phyloP scores from a whole-genome alignment of 805 yeast species.

The Metschnikowia henanensis region DNA sequence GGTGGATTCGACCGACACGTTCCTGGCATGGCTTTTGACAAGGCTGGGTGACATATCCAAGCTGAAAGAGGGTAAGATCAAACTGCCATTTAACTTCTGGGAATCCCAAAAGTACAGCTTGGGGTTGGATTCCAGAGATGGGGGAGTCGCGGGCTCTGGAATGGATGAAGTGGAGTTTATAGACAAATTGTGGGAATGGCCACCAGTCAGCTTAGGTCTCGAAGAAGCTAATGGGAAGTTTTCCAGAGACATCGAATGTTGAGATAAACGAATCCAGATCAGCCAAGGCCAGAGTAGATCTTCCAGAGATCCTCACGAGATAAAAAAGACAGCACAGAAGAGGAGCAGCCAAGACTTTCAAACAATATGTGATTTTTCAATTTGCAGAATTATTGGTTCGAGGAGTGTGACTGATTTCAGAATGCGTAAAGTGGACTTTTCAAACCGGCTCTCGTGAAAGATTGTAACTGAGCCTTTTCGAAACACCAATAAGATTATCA shows the following conservation, averaged over 20 bases:
- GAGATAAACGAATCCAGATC: background rate
- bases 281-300: background rate
- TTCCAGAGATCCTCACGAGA: background rate
- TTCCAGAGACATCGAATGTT: conserved; percentile 1
- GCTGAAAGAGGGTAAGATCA: conserved; percentile 29
- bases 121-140: conserved; percentile 19
- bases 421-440: background rate
- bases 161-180: conserved; percentile 45
- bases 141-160: conserved; percentile 55
- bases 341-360: background rate
- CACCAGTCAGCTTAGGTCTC: background rate
- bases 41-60: conserved; percentile 19
- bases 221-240: conserved; percentile 1
- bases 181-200: conserved; percentile 37
- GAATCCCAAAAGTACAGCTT: conserved; percentile 32
- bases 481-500: conserved; percentile 8
- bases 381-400: background rate
- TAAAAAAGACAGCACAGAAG: background rate
- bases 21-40: conserved; percentile 3
- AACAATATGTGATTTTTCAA: background rate
- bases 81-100: conserved; percentile 25
- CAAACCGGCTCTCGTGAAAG: background rate
- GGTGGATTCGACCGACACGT: conserved; percentile 8
- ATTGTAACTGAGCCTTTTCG: conserved; percentile 5
- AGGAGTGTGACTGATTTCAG: background rate